Evolutionary conservation across 495 filamentous ascomycete species (phyloP), one percentile per base, ranked within the genome.

Genomic region (Hyaloscypha bicolor): DNA sequence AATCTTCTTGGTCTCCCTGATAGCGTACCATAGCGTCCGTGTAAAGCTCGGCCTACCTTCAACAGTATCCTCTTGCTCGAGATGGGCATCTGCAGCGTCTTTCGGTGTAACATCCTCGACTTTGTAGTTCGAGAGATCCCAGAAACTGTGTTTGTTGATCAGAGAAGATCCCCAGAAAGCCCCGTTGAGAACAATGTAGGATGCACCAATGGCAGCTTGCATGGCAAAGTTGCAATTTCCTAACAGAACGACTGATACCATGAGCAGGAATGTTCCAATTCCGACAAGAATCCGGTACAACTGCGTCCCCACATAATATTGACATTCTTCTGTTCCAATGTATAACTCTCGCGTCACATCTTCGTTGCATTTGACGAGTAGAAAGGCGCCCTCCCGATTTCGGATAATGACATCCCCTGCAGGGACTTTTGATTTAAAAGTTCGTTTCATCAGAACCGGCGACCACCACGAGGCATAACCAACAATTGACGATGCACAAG

Each of bases 271-370:
- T 45, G 86, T 89, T 31, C 84, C 86, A 29, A 82, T 39, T 1
- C 79, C 87, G 72, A 88, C 85, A 11, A 87, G 80, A 19, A 76
- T 62, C n/a, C 83, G 78, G 25, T 72, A 70, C 2, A 62, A 69
- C 1, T 79, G 79, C 14, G 73, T 72, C 29, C 67, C 63, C 9
- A 86, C 79, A 37, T 78, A 76, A 63, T 87, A 85, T 22, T 79
- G 71, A 75, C 86, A 87, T 66, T 81, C 76, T 66, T 89, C 85
- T 0, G 85, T 85, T 35, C 85, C 86, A 12, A 76, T 80, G 72
- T 91, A 91, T 2, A 91, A 80, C 75, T 90, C 86, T 25, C 88
- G 80, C 9, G 87, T 83, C 9, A 90, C 81, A 11, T 87, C 82
- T 75, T 91, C 89, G 14, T 79, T 78, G 71, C 89, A 90, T 51